Evolutionary conservation across 495 filamentous ascomycete species (phyloP).

Genomic region (Penicillium verhagenii): DNA sequence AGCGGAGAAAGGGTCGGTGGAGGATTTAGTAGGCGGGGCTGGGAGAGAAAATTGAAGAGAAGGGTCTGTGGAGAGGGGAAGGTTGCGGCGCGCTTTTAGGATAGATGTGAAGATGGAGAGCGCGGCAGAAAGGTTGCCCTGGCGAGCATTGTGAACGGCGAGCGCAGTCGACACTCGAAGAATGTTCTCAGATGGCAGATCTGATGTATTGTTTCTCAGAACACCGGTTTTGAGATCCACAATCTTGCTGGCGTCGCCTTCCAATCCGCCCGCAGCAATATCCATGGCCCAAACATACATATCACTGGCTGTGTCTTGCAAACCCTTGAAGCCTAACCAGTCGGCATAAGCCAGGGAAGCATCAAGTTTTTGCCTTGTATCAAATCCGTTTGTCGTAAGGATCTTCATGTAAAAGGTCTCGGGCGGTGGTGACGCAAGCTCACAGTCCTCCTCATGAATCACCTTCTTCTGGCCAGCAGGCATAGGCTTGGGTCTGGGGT

Average conservation of each 20-base stretch:
- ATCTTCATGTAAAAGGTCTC: slow-evolving; percentile 76
- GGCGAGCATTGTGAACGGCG: slow-evolving; percentile 71
- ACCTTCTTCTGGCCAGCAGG: slow-evolving; percentile 55
- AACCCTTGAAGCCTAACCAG: slow-evolving; percentile 75
- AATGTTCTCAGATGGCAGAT: slow-evolving; percentile 65
- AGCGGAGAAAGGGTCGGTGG: slow-evolving; percentile 50
- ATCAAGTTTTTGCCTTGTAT: slow-evolving; percentile 67
- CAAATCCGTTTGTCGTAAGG: slow-evolving; percentile 73
- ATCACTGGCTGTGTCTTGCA: slow-evolving; percentile 57
- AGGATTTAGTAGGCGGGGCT: slow-evolving; percentile 49
- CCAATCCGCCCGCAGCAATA: slow-evolving; percentile 56
- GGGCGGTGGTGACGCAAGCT: slow-evolving; percentile 59
- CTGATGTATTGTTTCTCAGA: slow-evolving; percentile 51
- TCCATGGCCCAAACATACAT: slow-evolving; percentile 73
- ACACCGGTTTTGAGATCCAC: slow-evolving; percentile 61
- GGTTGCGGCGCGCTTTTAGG: slow-evolving; percentile 65
- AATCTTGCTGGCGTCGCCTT: slow-evolving; percentile 42
- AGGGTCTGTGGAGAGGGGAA: slow-evolving; percentile 23
- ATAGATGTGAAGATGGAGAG: slow-evolving; percentile 86
- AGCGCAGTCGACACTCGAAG: slow-evolving; percentile 72
- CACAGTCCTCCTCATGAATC: slow-evolving; percentile 70
- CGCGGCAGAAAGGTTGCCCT: slow-evolving; percentile 58
- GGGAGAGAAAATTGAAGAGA: slow-evolving; percentile 45
- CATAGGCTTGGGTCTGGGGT: slow-evolving; percentile 73
- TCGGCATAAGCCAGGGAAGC: slow-evolving; percentile 79